Conservation (phyloP, 2,329 filamentous ascomycete genomes). For the Colletotrichum echinochloae region DNA sequence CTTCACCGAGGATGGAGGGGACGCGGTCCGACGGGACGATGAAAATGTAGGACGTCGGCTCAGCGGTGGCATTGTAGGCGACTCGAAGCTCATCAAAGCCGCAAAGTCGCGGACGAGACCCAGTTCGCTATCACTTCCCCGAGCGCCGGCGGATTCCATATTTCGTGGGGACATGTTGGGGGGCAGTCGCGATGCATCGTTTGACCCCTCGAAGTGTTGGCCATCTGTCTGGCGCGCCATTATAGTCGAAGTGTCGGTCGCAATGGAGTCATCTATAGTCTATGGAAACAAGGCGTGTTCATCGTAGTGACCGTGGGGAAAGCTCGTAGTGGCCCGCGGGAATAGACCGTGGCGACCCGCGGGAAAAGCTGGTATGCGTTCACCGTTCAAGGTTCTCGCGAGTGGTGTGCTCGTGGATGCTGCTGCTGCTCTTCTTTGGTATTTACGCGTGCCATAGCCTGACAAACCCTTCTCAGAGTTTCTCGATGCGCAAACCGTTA, state of each 20-base stretch:
- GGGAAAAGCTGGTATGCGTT: neutral
- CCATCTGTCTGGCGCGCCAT: neutral
- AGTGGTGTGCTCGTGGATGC: constrained; percentile 3
- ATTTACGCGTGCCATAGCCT: constrained; percentile 17
- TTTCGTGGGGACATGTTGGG: neutral
- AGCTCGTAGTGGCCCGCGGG: neutral
- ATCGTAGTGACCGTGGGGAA: neutral
- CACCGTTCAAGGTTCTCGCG: neutral
- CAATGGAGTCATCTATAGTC: neutral
- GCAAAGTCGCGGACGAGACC: neutral
- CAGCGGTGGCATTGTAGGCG: constrained; percentile 14
- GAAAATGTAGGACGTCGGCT: constrained; percentile 67
- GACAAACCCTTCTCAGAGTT: neutral
- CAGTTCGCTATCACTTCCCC: constrained; percentile 15
- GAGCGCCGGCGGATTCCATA: neutral
- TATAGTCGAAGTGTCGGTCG: too few relatives aligned
- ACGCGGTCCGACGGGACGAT: constrained; percentile 52
- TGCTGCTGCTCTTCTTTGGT: neutral
- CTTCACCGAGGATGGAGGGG: constrained; percentile 91
- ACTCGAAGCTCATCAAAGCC: neutral
- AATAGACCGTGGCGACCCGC: neutral
- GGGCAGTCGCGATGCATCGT: neutral
- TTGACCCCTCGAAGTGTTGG: neutral
- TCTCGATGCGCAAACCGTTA: neutral
- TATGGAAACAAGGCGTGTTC: neutral